A percentile compares a stretch with the other conserved stretches of the same genome.
phyloP scores from a whole-genome alignment of 2,329 filamentous ascomycete genomes.

The Thermoascus crustaceus region DNA sequence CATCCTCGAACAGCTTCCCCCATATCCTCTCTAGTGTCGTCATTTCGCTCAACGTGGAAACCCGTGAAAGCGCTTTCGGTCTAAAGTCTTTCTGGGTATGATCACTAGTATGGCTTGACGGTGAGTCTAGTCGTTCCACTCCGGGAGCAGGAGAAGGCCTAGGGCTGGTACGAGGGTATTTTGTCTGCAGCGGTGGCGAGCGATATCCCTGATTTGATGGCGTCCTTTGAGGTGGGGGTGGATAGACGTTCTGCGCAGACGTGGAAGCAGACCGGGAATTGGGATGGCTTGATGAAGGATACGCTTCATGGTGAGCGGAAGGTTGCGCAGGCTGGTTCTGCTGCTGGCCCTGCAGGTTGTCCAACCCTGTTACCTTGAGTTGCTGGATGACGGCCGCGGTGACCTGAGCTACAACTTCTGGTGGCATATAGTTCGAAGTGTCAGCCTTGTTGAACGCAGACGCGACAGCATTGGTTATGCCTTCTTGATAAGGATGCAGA shows the following conservation, averaged over 20 bases:
- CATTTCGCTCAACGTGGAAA: constrained; percentile 39
- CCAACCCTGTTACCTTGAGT: constrained; percentile 41
- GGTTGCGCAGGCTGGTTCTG: constrained; percentile 17
- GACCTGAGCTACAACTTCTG: constrained; percentile 54
- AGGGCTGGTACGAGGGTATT: constrained; percentile 15
- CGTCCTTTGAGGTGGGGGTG: neutral
- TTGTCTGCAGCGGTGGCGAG: constrained; percentile 14
- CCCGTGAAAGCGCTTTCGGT: constrained; percentile 30
- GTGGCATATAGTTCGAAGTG: constrained; percentile 45
- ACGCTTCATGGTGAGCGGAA: too few species aligned
- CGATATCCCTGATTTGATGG: constrained; percentile 10
- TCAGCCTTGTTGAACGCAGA: constrained; percentile 48
- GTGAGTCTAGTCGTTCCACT: constrained; percentile 24
- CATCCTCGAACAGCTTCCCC: constrained; percentile 64
- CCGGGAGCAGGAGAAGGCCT: constrained; percentile 15
- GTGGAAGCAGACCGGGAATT: too few species aligned
- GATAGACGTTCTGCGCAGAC: neutral
- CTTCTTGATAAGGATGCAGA: constrained; percentile 21
- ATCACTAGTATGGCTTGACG: constrained; percentile 29
- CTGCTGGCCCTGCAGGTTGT: constrained; percentile 21
- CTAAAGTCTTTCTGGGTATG: constrained; percentile 24
- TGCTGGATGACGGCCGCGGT: constrained; percentile 53
- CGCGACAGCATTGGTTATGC: constrained; percentile 50
- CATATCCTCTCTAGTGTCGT: constrained; percentile 64
- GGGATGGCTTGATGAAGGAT: too few species aligned